Base-by-base conservation (phyloP, 208 protist genomes). In the Acanthamoeba rhysodes region DNA sequence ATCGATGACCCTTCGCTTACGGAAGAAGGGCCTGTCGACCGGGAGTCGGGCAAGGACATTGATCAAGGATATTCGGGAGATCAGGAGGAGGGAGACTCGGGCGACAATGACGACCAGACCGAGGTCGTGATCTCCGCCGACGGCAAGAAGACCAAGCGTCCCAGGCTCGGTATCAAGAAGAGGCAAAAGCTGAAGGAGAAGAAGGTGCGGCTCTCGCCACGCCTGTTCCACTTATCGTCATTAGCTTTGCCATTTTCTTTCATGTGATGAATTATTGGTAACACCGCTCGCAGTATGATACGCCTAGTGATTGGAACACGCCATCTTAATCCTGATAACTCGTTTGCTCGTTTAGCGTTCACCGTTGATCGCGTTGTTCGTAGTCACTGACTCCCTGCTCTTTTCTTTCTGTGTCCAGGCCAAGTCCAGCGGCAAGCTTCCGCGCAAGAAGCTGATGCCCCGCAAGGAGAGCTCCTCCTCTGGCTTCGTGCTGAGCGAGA, bases 141-240 rank as follows among this genome's bases (percentile, higher is more conserved):
- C 72, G 72, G 72, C 37, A 80, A 80, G 72, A 80, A 80, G 72
- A 80, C 55, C 55, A 59, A 80, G 72, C 72, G 72, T 16, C 72
- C 37, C 72, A 34, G 72, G 27, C 37, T 80, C 18, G 72, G 72
- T 20, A 1, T 24, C 34, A 80, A 80, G 72, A 34, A 80, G 72
- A 12, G 72, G 34, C 72, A 80, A 80, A 80, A 80, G 72, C 37
- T 80, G 20, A 80, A 80, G 37, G 72, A 80, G 72, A 80, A 80
- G 72, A 80, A 80, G 72, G 72, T 80, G 9, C 66, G 10, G 66
- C 12, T 34, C 66, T 72, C 16, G 12, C 50, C 4, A 55, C 16
- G 20, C 20, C 16, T 32, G 64, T 72, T 72, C 20, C 7, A n/a
- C n/a, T n/a, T n/a, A n/a, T n/a, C n/a, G n/a, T n/a, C n/a, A n/a